A percentile compares a stretch with the other conserved stretches of the same genome.
Conservation (phyloP, 176 grass and related monocot genomes). For the Ananas comosus region DNA sequence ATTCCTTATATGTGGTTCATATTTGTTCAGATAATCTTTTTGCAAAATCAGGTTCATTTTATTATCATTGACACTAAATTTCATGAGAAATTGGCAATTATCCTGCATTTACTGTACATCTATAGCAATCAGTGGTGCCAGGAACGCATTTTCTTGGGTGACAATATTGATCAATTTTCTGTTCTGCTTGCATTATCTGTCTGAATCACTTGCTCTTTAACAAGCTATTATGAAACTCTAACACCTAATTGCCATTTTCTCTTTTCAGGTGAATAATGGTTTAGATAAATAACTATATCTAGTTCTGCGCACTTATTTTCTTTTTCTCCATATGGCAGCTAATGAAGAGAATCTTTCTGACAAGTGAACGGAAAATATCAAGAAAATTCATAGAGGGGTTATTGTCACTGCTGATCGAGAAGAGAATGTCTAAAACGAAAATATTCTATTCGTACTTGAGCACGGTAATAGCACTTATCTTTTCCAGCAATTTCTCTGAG, state of each 20-base stretch:
- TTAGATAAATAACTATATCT: not conserved
- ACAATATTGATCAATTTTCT: too few species aligned
- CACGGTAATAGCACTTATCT: not conserved
- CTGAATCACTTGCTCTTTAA: too few species aligned
- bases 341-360: constrained; percentile 12
- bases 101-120: too few species aligned
- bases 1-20: too few species aligned
- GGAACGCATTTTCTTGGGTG: too few species aligned
- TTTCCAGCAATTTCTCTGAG: not conserved
- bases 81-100: too few species aligned
- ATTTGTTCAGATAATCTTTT: too few species aligned
- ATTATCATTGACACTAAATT: too few species aligned
- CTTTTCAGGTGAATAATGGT: not conserved
- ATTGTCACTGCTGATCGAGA: constrained; percentile 4
- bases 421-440: constrained; percentile 7
- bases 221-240: too few species aligned
- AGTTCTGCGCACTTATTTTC: not conserved
- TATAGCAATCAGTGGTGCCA: too few species aligned
- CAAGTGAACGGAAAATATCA: constrained; percentile 9
- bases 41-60: too few species aligned
- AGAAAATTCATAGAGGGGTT: constrained; percentile 10
- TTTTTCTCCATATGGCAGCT: not conserved
- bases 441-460: constrained; percentile 8
- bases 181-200: too few species aligned
- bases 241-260: not conserved